Percentiles rank a stretch among this genome's conserved stretches.
Conservation (phyloP, 345 rosid genomes). For the Raphanus raphanistrum region DNA sequence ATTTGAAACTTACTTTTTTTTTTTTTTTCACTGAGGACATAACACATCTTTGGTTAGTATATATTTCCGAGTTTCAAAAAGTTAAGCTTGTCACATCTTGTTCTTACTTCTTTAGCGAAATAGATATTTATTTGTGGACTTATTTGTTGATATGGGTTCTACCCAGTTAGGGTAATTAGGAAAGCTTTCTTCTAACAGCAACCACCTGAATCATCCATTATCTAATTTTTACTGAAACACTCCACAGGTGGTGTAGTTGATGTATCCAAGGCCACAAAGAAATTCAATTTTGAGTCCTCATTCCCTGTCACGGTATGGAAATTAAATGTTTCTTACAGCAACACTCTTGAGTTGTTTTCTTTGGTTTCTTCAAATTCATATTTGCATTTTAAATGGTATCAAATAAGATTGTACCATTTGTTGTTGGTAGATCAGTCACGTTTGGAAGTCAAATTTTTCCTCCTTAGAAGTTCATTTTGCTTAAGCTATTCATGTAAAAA, state of each 20-base stretch:
- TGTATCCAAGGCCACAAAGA: slow-evolving; percentile 57
- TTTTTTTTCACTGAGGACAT: neutral
- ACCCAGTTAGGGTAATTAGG: neutral
- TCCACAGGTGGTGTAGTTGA: slow-evolving; percentile 74
- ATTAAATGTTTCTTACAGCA: no score
- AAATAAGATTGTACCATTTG: neutral
- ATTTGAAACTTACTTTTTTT: neutral
- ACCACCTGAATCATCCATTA: neutral
- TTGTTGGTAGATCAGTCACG: neutral
- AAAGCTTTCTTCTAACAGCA: neutral
- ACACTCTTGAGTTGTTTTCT: no score
- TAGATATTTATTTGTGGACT: neutral
- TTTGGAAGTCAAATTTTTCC: neutral
- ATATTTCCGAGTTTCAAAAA: neutral
- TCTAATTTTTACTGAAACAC: neutral
- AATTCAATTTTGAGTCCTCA: slow-evolving; percentile 53
- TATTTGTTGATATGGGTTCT: neutral
- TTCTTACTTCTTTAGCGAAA: neutral
- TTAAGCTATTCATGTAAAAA: neutral
- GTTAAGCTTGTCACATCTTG: neutral
- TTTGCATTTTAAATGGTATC: neutral
- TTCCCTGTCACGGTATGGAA: slow-evolving; percentile 61
- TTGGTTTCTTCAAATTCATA: neutral
- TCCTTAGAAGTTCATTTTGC: neutral
- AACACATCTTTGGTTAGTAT: neutral